These are phyloP conservation scores for Penicillium sp. DNA, from an alignment of 2,329 filamentous ascomycete species.

Conservation along the genomic window DNA sequence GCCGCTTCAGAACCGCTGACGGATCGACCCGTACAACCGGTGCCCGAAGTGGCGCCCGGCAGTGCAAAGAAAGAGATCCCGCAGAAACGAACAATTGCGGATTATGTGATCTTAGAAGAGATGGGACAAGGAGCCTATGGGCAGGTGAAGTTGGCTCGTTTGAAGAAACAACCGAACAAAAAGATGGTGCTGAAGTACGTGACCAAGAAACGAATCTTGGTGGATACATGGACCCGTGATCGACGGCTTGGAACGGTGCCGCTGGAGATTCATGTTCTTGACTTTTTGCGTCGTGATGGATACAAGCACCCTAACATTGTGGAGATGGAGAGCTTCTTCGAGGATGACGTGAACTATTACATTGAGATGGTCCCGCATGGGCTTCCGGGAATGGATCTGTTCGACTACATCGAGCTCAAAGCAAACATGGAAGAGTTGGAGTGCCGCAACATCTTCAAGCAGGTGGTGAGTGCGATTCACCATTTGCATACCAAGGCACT, in stretches of 20 bases:
- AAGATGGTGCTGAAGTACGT: slow-evolving; percentile 97
- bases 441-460: slow-evolving; percentile 88
- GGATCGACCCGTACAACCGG: slow-evolving; percentile 37
- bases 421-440: slow-evolving; percentile 95
- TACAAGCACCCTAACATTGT: slow-evolving; percentile 61
- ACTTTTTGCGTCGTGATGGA: slow-evolving; percentile 75
- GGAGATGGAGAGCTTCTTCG: slow-evolving; percentile 64
- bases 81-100: slow-evolving; percentile 76
- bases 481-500: slow-evolving; percentile 85
- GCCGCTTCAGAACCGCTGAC: slow-evolving; percentile 44
- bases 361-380: slow-evolving; percentile 96
- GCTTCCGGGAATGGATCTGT: slow-evolving; percentile 93
- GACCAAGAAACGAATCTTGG: slow-evolving; percentile 90
- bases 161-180: slow-evolving; percentile 66
- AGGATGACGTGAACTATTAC: slow-evolving; percentile 74
- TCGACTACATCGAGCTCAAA: slow-evolving; percentile 95
- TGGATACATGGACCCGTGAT: slow-evolving; percentile 97
- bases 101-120: slow-evolving; percentile 90
- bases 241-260: slow-evolving; percentile 88
- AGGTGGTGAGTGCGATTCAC: slow-evolving; percentile 82
- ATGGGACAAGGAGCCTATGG: slow-evolving; percentile 98
- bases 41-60: slow-evolving; percentile 25
- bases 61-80: slow-evolving; percentile 30
- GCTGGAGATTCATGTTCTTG: slow-evolving; percentile 91
- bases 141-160: slow-evolving; percentile 88